phyloP scores from a whole-genome alignment of 2,329 filamentous ascomycete genomes.

The Myriosclerotinia curreyana region DNA sequence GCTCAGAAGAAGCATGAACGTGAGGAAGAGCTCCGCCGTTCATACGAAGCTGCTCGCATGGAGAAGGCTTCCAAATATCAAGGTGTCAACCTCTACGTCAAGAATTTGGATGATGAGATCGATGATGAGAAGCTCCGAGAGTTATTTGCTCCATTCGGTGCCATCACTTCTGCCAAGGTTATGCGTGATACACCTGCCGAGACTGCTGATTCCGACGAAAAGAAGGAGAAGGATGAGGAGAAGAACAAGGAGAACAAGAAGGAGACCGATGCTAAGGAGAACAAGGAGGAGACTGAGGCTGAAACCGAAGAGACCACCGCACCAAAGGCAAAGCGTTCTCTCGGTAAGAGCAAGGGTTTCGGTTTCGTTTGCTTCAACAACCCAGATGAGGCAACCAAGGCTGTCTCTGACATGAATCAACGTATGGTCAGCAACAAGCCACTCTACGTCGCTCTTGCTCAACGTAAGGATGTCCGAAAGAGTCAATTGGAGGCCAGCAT shows the following conservation, averaged over 20 bases:
- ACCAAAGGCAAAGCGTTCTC: constrained; percentile 51
- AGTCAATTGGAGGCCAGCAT: constrained; percentile 99
- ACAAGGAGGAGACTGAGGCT: constrained; percentile 45
- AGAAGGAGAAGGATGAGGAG: constrained; percentile 49
- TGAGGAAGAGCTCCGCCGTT: constrained; percentile 97
- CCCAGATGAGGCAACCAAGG: constrained; percentile 98
- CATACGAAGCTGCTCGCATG: constrained; percentile 93
- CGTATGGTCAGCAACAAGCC: constrained; percentile 98
- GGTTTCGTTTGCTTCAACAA: constrained; percentile 99
- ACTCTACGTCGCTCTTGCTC: constrained; percentile 93
- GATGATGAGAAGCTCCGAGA: constrained; percentile 97
- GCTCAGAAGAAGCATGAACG: constrained; percentile 99
- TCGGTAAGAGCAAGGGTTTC: constrained; percentile 99
- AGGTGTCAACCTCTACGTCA: constrained; percentile 99
- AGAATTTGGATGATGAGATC: constrained; percentile 95
- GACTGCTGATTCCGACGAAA: constrained; percentile 43
- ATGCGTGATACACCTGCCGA: constrained; percentile 81
- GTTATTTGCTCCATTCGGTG: constrained; percentile 86
- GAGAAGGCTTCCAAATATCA: constrained; percentile 99
- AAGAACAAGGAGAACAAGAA: constrained; percentile 38
- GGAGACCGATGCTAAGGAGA: constrained; percentile 43
- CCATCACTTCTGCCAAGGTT: constrained; percentile 98
- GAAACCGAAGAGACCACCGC: constrained; percentile 51
- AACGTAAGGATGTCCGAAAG: constrained; percentile 99
- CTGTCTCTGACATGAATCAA: constrained; percentile 99